phyloP scores from a whole-genome alignment of 148 eudicot genomes.

The Silene conica region DNA sequence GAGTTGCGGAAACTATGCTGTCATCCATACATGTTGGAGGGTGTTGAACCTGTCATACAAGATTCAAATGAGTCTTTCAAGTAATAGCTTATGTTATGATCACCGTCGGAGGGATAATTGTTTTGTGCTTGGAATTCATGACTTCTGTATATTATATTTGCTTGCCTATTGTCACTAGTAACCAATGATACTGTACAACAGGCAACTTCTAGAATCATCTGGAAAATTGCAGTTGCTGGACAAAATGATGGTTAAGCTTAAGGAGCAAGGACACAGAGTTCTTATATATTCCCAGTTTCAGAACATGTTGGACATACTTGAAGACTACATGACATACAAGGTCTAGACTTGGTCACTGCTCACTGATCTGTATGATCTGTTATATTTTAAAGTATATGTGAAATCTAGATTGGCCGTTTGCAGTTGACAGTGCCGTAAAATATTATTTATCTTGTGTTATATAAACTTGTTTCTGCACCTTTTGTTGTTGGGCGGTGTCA shows the following conservation, averaged over 20 bases:
- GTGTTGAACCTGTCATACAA: constrained; percentile 77
- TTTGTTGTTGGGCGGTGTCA: background rate
- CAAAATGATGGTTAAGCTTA: constrained; percentile 95
- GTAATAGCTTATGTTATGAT: constrained; percentile 36
- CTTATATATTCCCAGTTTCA: constrained; percentile 93
- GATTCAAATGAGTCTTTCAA: constrained; percentile 72
- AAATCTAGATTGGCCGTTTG: constrained; percentile 1
- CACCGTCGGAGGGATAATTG: background rate
- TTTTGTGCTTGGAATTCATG: background rate
- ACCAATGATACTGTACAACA: constrained; percentile 30
- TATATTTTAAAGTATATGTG: background rate
- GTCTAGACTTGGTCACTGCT: constrained; percentile 28
- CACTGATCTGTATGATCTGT: constrained; percentile 2
- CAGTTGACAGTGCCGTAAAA: background rate
- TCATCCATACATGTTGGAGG: constrained; percentile 96
- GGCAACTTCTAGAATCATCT: constrained; percentile 81
- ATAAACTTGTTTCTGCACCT: background rate
- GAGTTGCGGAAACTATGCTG: constrained; percentile 93
- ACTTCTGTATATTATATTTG: background rate
- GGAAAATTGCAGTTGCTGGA: constrained; percentile 87
- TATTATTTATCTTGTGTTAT: background rate
- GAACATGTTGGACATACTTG: constrained; percentile 90
- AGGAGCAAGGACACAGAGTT: constrained; percentile 97
- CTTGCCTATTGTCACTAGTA: background rate
- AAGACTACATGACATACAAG: constrained; percentile 77